Conservation (phyloP, 805 yeast species). For the Candida verbasci region DNA sequence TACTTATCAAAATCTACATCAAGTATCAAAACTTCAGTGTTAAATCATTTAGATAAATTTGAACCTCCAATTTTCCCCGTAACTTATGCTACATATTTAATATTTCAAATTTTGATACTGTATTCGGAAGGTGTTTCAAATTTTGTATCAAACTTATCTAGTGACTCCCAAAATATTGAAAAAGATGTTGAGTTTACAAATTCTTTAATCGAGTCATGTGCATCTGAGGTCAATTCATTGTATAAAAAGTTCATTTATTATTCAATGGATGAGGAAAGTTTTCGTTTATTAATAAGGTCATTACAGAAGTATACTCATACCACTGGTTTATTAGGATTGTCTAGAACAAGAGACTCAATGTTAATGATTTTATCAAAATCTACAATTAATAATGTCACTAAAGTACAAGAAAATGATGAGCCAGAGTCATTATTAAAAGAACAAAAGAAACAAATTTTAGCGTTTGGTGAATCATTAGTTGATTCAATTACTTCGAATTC, state of each 20-base stretch:
- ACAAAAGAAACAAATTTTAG: slow-evolving; percentile 31
- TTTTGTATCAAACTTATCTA: slow-evolving; percentile 43
- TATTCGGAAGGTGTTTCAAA: slow-evolving; percentile 68
- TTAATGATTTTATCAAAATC: slow-evolving; percentile 24
- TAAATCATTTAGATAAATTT: slow-evolving; percentile 76
- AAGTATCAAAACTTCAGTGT: slow-evolving; percentile 46
- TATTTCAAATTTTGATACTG: slow-evolving; percentile 47
- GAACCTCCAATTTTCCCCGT: slow-evolving; percentile 69
- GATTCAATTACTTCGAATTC: slow-evolving; percentile 46
- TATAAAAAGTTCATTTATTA: slow-evolving; percentile 51
- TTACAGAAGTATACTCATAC: slow-evolving; percentile 80
- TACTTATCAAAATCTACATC: slow-evolving; percentile 41
- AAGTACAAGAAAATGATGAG: background rate
- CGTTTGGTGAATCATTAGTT: slow-evolving; percentile 49
- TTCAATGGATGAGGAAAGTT: slow-evolving; percentile 64
- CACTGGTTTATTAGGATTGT: slow-evolving; percentile 66
- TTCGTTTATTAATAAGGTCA: slow-evolving; percentile 63
- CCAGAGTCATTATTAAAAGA: slow-evolving; percentile 12
- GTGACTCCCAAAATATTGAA: slow-evolving; percentile 18
- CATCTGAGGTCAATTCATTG: slow-evolving; percentile 22
- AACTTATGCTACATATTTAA: slow-evolving; percentile 55
- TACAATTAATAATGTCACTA: slow-evolving; percentile 11
- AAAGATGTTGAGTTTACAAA: slow-evolving; percentile 33
- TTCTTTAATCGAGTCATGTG: slow-evolving; percentile 24
- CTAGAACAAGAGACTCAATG: slow-evolving; percentile 51